These are phyloP conservation scores for Mangifera indica DNA, from an alignment of 345 rosid genomes.

Conservation along the genomic window DNA sequence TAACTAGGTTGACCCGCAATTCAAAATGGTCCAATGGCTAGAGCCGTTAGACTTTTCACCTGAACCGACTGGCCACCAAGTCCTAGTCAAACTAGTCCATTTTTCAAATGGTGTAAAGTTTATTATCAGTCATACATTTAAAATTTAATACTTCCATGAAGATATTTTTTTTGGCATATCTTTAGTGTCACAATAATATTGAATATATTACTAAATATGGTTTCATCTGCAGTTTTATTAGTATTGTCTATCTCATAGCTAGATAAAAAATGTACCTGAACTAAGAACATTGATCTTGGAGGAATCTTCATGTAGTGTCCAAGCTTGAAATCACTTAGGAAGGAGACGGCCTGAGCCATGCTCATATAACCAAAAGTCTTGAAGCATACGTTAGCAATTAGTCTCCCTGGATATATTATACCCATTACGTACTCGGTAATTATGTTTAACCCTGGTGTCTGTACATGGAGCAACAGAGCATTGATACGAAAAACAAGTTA, in stretches of 20 bases:
- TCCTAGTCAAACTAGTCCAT: no score
- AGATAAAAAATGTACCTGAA: conserved; percentile 51
- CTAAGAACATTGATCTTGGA: conserved; percentile 95
- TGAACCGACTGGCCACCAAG: no score
- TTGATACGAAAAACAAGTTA: background rate
- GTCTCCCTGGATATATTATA: conserved; percentile 76
- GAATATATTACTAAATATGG: no score
- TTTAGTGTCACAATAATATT: background rate
- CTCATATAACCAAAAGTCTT: conserved; percentile 85
- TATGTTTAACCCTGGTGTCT: conserved; percentile 91
- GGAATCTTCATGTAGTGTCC: conserved; percentile 99
- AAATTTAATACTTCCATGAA: background rate
- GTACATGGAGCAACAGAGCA: conserved; percentile 10
- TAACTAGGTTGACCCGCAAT: no score
- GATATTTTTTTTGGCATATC: background rate
- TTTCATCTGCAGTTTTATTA: background rate
- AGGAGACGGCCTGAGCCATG: conserved; percentile 89
- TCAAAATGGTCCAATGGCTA: no score
- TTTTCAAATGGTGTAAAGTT: background rate
- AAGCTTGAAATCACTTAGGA: conserved; percentile 85
- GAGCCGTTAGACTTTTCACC: no score
- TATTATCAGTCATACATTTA: background rate
- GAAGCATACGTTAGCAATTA: conserved; percentile 92
- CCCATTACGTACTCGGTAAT: conserved; percentile 92
- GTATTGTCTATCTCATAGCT: background rate